phyloP scores from a whole-genome alignment of 2,329 filamentous ascomycete species.

The Cladosporium colombiae region DNA sequence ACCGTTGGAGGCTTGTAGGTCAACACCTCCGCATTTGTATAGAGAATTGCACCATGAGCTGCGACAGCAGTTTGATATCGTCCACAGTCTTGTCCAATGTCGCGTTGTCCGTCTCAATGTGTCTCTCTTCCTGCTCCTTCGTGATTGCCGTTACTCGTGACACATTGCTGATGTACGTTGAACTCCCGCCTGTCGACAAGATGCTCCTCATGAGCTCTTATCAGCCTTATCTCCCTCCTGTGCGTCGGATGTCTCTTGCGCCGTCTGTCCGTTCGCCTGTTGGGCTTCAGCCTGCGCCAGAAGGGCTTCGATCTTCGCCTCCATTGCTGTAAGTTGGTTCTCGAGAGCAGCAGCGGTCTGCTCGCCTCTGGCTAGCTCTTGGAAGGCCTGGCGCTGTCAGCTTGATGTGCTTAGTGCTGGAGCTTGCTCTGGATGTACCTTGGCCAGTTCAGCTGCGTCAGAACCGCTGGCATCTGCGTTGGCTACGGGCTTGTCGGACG shows the following conservation, averaged over 20 bases:
- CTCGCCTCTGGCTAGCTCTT: slow-evolving; percentile 57
- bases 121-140: neutral
- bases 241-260: slow-evolving; percentile 1
- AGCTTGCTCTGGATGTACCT: slow-evolving; percentile 2
- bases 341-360: slow-evolving; percentile 57
- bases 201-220: neutral
- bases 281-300: slow-evolving; percentile 51
- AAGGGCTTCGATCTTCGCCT: slow-evolving; percentile 57
- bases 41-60: neutral
- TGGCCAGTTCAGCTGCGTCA: slow-evolving; percentile 22
- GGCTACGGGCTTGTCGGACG: slow-evolving; percentile 18
- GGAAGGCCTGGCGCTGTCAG: slow-evolving; percentile 45
- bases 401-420: neutral
- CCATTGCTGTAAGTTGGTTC: slow-evolving; percentile 54
- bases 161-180: neutral
- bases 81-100: neutral
- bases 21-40: neutral
- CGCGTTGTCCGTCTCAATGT: neutral
- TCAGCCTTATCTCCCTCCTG: neutral
- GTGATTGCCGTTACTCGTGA: slow-evolving; percentile 10
- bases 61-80: neutral
- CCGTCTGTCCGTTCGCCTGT: neutral
- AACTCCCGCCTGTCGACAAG: neutral
- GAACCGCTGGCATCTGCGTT: slow-evolving; percentile 10
- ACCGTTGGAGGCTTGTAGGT: slow-evolving; percentile 34